A percentile compares a stretch with the other conserved stretches of the same genome.
These are phyloP conservation scores for Fraxinus americana DNA, from an alignment of 257 asterid genomes.

Conservation along the genomic window DNA sequence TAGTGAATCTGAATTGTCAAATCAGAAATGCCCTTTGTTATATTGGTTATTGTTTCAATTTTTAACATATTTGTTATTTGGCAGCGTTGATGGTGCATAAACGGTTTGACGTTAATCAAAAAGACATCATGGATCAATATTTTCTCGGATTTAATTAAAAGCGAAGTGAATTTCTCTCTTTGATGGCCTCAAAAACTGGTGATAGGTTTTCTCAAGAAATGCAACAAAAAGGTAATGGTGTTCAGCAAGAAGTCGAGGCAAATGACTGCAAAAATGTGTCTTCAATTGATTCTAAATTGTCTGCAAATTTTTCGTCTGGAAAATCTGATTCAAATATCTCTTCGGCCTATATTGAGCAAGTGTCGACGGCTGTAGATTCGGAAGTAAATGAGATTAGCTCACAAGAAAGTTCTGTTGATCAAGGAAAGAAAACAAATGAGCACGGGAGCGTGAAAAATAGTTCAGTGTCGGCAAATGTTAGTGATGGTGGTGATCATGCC, in stretches of 20 bases:
- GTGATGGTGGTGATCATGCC: constrained; percentile 27
- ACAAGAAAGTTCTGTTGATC: constrained; percentile 24
- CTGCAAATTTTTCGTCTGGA: constrained; percentile 23
- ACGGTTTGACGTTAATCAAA: background rate
- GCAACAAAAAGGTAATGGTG: constrained; percentile 12
- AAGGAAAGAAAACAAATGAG: constrained; percentile 28
- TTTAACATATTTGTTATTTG: background rate
- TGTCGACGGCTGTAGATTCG: constrained; percentile 21
- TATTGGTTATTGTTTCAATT: background rate
- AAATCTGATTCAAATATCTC: constrained; percentile 25
- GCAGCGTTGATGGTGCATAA: background rate
- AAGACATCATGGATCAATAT: background rate
- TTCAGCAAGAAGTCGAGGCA: constrained; percentile 22
- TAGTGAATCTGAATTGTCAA: background rate
- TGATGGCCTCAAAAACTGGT: constrained; percentile 34
- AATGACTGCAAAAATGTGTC: background rate
- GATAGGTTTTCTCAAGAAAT: constrained; percentile 18
- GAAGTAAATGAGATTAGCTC: constrained; percentile 25
- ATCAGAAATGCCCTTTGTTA: background rate
- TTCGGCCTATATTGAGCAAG: constrained; percentile 23
- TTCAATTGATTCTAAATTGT: constrained; percentile 10
- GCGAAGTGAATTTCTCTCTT: constrained; percentile 3
- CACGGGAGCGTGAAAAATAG: constrained; percentile 28
- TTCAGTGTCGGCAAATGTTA: constrained; percentile 34
- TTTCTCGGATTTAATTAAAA: constrained; percentile 15